Conservation (phyloP, 31 red algal species). For the Pterothamnion heteromorphum region DNA sequence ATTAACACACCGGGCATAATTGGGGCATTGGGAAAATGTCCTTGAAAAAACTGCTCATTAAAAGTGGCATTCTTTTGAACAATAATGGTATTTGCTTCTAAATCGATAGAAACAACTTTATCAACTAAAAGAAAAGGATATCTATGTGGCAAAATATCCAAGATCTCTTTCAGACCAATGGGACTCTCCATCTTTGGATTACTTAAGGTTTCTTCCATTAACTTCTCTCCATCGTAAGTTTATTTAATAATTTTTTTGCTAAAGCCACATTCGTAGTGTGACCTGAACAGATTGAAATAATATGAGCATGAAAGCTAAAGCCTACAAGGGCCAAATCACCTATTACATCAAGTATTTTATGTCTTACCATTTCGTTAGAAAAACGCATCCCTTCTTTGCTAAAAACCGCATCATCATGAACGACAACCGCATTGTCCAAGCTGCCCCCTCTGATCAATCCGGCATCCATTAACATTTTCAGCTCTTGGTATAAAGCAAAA, state of each 20-base stretch:
- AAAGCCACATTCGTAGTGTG: not conserved
- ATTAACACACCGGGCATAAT: conserved; percentile 96
- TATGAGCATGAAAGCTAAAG: not conserved
- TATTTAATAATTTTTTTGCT: conserved; percentile 16
- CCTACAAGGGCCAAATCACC: not conserved
- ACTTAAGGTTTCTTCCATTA: not conserved
- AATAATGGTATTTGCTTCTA: conserved; percentile 57
- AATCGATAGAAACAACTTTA: conserved; percentile 66
- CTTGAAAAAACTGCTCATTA: conserved; percentile 91
- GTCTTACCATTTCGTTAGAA: conserved; percentile 14
- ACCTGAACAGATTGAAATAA: not conserved
- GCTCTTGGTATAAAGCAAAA: not conserved
- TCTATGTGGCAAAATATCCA: conserved; percentile 75
- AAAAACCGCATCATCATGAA: not conserved
- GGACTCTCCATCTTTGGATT: conserved; percentile 36
- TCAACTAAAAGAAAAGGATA: conserved; percentile 94
- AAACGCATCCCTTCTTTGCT: not conserved
- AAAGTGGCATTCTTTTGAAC: conserved; percentile 81
- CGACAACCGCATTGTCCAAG: conserved; percentile 1
- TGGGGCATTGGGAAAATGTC: conserved; percentile 86
- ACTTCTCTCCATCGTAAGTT: not conserved
- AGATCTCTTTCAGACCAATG: conserved; percentile 57
- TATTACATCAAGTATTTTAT: conserved; percentile 33
- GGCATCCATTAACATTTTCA: not conserved
- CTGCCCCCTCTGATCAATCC: not conserved